A percentile compares a stretch with the other conserved stretches of the same genome.
phyloP scores from a whole-genome alignment of 768 basidiomycete species.

The Amanita jacksonii region DNA sequence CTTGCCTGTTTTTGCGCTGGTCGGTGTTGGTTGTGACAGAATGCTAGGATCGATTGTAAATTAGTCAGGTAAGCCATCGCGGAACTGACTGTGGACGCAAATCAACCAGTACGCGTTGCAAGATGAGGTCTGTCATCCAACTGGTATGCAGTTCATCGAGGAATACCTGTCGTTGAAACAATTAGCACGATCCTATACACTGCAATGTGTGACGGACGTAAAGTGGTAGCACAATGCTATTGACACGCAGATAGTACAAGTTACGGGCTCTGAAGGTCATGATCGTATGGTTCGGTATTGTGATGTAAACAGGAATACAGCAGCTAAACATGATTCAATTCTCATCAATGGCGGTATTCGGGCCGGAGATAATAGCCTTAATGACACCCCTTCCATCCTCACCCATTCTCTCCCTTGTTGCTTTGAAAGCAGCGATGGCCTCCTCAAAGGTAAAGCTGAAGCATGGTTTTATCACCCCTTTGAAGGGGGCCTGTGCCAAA shows the following conservation, averaged over 20 bases:
- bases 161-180: constrained; percentile 44
- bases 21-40: constrained; percentile 53
- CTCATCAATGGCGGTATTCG: constrained; percentile 25
- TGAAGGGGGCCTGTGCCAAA: not conserved
- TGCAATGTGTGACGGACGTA: constrained; percentile 40
- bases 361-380: constrained; percentile 84
- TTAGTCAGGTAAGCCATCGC: constrained; percentile 2
- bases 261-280: constrained; percentile 56
- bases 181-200: not conserved
- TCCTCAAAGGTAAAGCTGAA: constrained; percentile 66
- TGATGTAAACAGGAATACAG: too few relatives aligned
- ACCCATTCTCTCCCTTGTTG: constrained; percentile 72
- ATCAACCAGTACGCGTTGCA: constrained; percentile 77
- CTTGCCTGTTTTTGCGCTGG: constrained; percentile 33
- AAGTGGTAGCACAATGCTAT: constrained; percentile 63
- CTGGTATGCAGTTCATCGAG: constrained; percentile 80
- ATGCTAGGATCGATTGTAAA: constrained; percentile 31
- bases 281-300: too few relatives aligned
- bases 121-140: constrained; percentile 82
- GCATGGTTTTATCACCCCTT: not conserved
- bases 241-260: constrained; percentile 75
- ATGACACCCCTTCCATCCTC: constrained; percentile 83
- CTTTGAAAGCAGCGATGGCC: constrained; percentile 72
- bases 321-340: not conserved
- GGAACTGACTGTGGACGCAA: constrained; percentile 53